Evolutionary conservation across 805 yeast genomes (phyloP).

Genomic region (Grigorovia jiainica): DNA sequence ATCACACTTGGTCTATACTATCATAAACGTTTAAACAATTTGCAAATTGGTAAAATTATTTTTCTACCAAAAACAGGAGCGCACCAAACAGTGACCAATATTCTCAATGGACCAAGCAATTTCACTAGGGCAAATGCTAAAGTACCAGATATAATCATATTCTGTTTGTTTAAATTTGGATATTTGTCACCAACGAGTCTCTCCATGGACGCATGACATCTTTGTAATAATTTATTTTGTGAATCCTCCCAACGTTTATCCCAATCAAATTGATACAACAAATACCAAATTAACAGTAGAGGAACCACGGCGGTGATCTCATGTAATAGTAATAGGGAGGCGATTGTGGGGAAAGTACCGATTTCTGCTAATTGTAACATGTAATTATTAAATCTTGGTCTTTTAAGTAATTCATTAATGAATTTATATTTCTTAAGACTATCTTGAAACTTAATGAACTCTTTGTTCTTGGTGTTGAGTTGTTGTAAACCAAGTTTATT

Average conservation of each 20-base stretch:
- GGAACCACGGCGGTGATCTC: constrained; percentile 72
- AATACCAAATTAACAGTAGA: constrained; percentile 56
- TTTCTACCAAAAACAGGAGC: constrained; percentile 26
- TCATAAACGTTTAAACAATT: constrained; percentile 1
- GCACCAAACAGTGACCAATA: constrained; percentile 26
- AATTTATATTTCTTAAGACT: constrained; percentile 18
- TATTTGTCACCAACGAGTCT: constrained; percentile 35
- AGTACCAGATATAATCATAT: constrained; percentile 60
- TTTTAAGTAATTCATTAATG: constrained; percentile 17
- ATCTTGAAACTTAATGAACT: neutral
- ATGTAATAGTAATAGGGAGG: constrained; percentile 59
- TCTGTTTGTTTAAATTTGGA: constrained; percentile 36
- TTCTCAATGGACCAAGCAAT: constrained; percentile 28
- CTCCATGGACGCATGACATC: constrained; percentile 51
- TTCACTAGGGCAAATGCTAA: constrained; percentile 66
- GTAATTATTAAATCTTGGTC: constrained; percentile 21
- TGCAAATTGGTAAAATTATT: constrained; percentile 14
- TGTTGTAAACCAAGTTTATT: no score
- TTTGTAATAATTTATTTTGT: constrained; percentile 34
- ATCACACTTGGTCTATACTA: neutral
- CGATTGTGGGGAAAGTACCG: constrained; percentile 30
- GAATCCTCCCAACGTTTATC: constrained; percentile 19
- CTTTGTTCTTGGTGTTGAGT: neutral
- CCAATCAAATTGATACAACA: constrained; percentile 43
- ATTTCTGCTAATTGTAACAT: constrained; percentile 22